Percentiles rank a stretch among this genome's conserved stretches.
These are phyloP conservation scores for Fusarium annulatum DNA, from an alignment of 2,329 filamentous ascomycete genomes.

Conservation along the genomic window DNA sequence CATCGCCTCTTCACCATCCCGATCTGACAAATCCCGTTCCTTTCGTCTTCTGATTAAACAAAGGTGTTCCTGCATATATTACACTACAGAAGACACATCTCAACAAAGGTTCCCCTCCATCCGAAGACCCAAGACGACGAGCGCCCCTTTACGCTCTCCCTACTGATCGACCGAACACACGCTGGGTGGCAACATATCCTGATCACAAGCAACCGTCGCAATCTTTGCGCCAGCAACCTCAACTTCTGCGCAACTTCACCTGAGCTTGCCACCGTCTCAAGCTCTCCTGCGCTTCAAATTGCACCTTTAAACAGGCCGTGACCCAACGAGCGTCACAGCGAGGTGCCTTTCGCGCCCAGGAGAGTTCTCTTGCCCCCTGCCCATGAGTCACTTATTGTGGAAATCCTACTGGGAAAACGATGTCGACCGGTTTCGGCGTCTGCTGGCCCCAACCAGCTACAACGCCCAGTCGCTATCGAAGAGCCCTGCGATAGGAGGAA, in stretches of 20 bases:
- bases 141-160: conserved; percentile 13
- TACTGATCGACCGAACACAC: conserved; percentile 19
- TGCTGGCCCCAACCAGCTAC: conserved; percentile 79
- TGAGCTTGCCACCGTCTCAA: conserved; percentile 13
- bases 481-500: conserved; percentile 59
- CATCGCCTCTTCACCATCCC: conserved; percentile 14
- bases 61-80: background rate
- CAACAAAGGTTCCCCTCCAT: background rate
- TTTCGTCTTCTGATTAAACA: background rate
- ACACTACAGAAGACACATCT: background rate
- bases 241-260: background rate
- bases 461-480: conserved; percentile 65
- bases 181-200: conserved; percentile 42
- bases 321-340: conserved; percentile 85
- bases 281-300: conserved; percentile 51
- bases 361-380: conserved; percentile 48
- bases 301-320: conserved; percentile 94
- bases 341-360: conserved; percentile 74
- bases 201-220: conserved; percentile 22
- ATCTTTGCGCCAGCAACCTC: conserved; percentile 19
- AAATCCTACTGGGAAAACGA: conserved; percentile 97
- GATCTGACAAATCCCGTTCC: conserved; percentile 16
- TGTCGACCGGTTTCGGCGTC: conserved; percentile 91
- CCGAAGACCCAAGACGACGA: conserved; percentile 2
- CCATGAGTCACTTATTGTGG: conserved; percentile 98